Conservation (phyloP, 2,329 filamentous ascomycete genomes). For the Pseudogymnoascus verrucosus region DNA sequence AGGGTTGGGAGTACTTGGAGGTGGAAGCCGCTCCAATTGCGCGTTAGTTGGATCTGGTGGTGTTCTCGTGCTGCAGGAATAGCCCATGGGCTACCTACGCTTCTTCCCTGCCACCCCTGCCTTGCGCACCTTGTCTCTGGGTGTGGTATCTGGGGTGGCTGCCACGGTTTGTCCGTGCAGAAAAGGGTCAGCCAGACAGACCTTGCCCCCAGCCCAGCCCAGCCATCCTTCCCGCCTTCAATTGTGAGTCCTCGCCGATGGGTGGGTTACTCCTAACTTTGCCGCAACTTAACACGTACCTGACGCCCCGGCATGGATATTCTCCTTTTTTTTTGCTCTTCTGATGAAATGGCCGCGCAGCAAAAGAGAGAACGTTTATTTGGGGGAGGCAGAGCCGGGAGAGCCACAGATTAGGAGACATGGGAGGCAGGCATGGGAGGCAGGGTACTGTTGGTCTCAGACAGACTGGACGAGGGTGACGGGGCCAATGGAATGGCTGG, state of each 20-base stretch:
- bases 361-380: not conserved
- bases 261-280: not conserved
- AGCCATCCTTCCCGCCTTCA: not conserved
- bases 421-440: not conserved
- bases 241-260: not conserved
- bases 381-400: not conserved
- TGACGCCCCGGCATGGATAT: not conserved
- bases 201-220: not conserved
- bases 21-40: not conserved
- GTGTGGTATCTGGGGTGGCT: not conserved
- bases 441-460: not conserved
- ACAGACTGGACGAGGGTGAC: not conserved
- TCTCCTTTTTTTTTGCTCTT: not conserved
- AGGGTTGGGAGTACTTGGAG: not conserved
- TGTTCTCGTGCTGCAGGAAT: constrained; percentile 1
- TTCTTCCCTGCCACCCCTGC: not conserved
- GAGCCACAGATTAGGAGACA: not conserved
- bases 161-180: constrained; percentile 1
- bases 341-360: not conserved
- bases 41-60: constrained; percentile 3
- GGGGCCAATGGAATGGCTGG: not conserved
- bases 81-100: not conserved
- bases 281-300: not conserved
- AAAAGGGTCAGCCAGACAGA: not conserved
- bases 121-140: not conserved